Evolutionary conservation across 2,329 filamentous ascomycete genomes (phyloP).

Genomic region (Claviceps africana): DNA sequence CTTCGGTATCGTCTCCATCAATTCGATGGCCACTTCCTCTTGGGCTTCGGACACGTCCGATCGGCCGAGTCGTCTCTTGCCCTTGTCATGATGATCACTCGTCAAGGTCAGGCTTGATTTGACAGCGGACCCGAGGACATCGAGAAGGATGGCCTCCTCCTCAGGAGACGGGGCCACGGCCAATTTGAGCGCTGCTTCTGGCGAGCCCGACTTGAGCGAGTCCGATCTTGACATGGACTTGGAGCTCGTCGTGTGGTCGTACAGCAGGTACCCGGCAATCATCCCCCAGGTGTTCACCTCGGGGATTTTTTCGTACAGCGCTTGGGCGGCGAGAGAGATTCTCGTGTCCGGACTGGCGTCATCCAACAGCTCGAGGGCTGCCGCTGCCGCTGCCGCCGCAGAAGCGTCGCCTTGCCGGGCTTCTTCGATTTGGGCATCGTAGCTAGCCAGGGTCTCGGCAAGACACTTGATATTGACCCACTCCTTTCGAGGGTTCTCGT

Average conservation of each 20-base stretch:
- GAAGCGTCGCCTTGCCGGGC: constrained; percentile 33
- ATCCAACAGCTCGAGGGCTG: constrained; percentile 43
- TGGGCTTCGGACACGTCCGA: constrained; percentile 56
- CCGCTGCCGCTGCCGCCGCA: constrained; percentile 27
- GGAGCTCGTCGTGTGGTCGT: constrained; percentile 64
- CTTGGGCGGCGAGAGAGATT: constrained; percentile 74
- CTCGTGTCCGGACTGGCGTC: constrained; percentile 60
- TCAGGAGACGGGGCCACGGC: constrained; percentile 58
- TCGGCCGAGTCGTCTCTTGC: constrained; percentile 42
- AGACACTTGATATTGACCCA: constrained; percentile 92
- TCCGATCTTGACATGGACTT: constrained; percentile 37
- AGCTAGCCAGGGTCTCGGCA: constrained; percentile 67
- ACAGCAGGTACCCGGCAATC: constrained; percentile 78
- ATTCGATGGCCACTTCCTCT: constrained; percentile 62
- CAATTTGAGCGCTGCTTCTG: constrained; percentile 51
- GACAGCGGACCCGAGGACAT: constrained; percentile 73
- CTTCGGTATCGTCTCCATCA: constrained; percentile 68
- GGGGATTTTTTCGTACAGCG: constrained; percentile 66
- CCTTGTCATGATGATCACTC: constrained; percentile 48
- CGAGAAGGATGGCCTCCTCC: constrained; percentile 75
- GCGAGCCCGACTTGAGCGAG: constrained; percentile 31
- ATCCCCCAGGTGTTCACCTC: constrained; percentile 80
- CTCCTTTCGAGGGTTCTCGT: constrained; percentile 58
- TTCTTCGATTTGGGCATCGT: constrained; percentile 57
- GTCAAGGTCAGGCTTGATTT: constrained; percentile 56